Percentiles rank a stretch among this genome's conserved stretches.
Conservation (phyloP, 305 asterid genomes). For the Solanum hybrid region DNA sequence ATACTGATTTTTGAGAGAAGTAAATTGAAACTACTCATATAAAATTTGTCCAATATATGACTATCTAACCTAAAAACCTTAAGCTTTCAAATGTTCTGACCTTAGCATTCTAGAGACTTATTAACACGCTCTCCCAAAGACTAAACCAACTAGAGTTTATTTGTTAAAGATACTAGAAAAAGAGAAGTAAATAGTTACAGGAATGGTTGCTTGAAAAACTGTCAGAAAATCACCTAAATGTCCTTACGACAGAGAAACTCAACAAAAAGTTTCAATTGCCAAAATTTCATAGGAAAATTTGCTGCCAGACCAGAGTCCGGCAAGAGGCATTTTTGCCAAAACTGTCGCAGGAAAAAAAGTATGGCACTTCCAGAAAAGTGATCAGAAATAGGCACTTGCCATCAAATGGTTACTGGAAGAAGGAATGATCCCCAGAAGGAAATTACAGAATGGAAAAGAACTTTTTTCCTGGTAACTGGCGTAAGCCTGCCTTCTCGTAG, state of each 20-base stretch:
- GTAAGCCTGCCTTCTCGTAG: not conserved
- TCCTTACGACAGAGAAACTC: not conserved
- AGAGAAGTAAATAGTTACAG: not conserved
- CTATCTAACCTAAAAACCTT: not conserved
- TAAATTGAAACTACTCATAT: not conserved
- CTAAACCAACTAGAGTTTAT: not conserved
- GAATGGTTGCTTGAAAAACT: not conserved
- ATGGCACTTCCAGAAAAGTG: not conserved
- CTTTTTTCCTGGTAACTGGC: not conserved
- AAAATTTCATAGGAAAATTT: not conserved
- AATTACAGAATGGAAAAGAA: not conserved
- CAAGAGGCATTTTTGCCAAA: not conserved
- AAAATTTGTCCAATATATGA: not conserved
- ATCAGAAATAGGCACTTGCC: not conserved
- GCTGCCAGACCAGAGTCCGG: not conserved
- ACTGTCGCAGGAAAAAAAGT: not conserved
- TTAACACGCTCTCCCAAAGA: not conserved
- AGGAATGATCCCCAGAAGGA: not conserved
- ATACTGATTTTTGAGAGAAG: not conserved
- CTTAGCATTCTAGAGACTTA: not conserved
- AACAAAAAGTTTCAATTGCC: not conserved
- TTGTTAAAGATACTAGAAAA: not conserved
- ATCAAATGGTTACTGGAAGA: not conserved
- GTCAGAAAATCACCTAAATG: not conserved
- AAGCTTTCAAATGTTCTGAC: not conserved